phyloP scores from a whole-genome alignment of 1,284 basidiomycete species.

The Ganoderma leucocontextum region DNA sequence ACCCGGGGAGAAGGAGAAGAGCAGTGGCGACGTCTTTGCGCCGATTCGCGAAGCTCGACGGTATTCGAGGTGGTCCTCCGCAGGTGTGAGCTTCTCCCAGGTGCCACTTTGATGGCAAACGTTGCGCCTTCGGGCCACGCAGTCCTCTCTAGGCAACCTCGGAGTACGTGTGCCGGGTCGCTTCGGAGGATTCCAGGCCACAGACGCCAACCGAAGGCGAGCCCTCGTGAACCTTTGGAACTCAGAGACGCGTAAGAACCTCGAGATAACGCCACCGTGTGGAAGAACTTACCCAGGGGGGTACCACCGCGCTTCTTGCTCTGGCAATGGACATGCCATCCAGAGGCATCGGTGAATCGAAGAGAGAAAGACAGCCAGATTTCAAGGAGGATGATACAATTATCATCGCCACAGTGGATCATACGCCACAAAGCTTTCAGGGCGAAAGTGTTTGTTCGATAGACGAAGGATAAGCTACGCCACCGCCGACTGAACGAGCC shows the following conservation, averaged over 20 bases:
- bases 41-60: constrained; percentile 3
- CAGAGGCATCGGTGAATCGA: background rate
- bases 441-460: background rate
- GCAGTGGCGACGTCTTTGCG: background rate
- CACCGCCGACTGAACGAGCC: background rate
- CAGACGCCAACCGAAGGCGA: background rate
- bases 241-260: constrained; percentile 7
- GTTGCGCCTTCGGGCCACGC: background rate
- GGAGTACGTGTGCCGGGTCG: background rate
- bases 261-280: background rate
- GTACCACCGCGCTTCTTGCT: background rate
- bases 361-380: background rate
- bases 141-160: background rate
- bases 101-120: background rate
- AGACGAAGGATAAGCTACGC: background rate
- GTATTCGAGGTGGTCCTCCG: background rate
- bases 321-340: background rate
- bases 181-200: constrained; percentile 1
- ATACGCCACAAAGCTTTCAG: background rate
- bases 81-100: background rate
- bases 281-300: background rate
- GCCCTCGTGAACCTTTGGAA: background rate
- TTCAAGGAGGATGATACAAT: background rate
- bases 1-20: constrained; percentile 1
- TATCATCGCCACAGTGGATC: constrained; percentile 2